Conservation (phyloP, 164 flowering plant genomes). For the Tetrastigma voinierianum region DNA sequence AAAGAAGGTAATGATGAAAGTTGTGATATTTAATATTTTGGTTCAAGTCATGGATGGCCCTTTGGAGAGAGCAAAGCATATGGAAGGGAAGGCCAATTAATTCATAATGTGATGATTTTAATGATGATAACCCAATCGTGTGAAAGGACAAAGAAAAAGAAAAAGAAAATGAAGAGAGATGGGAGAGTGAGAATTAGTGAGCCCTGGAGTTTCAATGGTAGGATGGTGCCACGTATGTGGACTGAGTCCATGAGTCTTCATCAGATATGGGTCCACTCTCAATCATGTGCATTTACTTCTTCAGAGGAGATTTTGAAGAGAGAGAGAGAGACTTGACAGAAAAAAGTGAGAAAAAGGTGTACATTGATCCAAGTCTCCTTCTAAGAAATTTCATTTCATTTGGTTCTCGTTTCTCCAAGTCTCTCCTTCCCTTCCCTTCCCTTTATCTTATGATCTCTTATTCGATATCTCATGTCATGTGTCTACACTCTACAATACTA, state of each 20-base stretch:
- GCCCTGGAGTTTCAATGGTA: too few relatives aligned
- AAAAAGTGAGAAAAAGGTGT: slow-evolving; percentile 5
- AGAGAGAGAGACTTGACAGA: neutral
- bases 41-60: too few relatives aligned
- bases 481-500: neutral
- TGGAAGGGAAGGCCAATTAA: too few relatives aligned
- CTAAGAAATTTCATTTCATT: slow-evolving; percentile 12
- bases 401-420: slow-evolving; percentile 35
- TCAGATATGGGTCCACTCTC: slow-evolving; percentile 5
- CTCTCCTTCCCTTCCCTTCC: slow-evolving; percentile 7
- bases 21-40: too few relatives aligned
- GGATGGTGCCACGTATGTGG: slow-evolving; percentile 18
- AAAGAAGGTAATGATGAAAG: too few relatives aligned
- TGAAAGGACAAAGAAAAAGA: too few relatives aligned
- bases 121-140: too few relatives aligned
- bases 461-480: neutral
- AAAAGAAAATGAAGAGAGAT: neutral
- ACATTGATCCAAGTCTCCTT: slow-evolving; percentile 2
- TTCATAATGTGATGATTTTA: too few relatives aligned
- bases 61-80: too few relatives aligned
- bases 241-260: neutral
- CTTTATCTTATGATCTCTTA: slow-evolving; percentile 9
- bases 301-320: neutral
- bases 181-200: slow-evolving; percentile 7
- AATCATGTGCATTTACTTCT: slow-evolving; percentile 18